Base-by-base conservation (phyloP, 2,329 filamentous ascomycete genomes). In the Claviceps pazoutovae region DNA sequence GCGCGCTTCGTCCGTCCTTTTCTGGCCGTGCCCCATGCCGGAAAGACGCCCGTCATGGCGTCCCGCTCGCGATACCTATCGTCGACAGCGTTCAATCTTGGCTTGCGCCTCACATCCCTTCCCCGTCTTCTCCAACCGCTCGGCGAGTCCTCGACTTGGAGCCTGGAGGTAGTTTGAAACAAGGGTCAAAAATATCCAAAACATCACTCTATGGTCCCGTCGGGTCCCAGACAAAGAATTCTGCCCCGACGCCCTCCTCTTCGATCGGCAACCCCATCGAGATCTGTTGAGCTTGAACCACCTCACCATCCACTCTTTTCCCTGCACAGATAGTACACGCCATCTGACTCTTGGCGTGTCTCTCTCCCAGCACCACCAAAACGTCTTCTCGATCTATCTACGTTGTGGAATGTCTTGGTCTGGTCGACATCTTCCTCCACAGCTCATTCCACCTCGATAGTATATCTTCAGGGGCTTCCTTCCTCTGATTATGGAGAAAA, bases 381-480 rank as follows among this genome's bases (percentile, higher is more conserved):
- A 60, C 43, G 59, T 61, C 61, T 61, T 34, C 56, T 58, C 59
- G 60, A 66, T 63, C 57, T 62, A 68, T 66, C 62, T 63, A 57
- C 62, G 61, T 56, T 55, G 61, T 56, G 55, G 44, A 17, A 52
- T 69, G 67, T 68, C 66, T 69, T 57, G 67, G 56, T 51, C 52
- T 51, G 56, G 52, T 56, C 62, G 58, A 59, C 58, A 60, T 61
- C 55, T 56, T 62, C 59, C 60, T 62, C 62, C 55, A 56, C 58
- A 55, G 55, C 58, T 59, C 67, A 69, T 68, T 69, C 65, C 66
- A 62, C 57, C 59, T 63, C 60, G 55, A 58, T 59, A 58, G 58
- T 71, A 70, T 70, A 71, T 69, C 66, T 71, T 69, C 61, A 65
- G 62, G 60, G 59, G 60, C 58, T 60, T 64, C 65, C 66, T 60